These are phyloP conservation scores for Nicotiana tomentosiformis DNA, from an alignment of 257 asterid genomes.

Conservation along the genomic window DNA sequence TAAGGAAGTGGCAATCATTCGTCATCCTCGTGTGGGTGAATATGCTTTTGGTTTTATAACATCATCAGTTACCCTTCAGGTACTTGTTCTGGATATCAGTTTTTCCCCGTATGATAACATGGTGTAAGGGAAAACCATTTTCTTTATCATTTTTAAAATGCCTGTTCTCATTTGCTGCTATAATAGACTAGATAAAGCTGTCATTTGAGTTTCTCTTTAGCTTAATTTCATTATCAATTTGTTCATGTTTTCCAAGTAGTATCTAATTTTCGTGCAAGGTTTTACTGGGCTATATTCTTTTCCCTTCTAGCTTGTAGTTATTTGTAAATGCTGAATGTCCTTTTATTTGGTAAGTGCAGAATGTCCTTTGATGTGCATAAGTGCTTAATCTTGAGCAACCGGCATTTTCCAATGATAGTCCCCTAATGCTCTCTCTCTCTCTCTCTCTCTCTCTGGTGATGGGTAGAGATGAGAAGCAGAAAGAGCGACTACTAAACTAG, in stretches of 20 bases:
- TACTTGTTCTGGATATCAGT: conserved; percentile 17
- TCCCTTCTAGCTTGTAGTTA: neutral
- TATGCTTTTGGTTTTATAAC: conserved; percentile 94
- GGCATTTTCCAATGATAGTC: neutral
- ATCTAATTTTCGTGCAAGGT: neutral
- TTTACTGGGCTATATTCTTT: neutral
- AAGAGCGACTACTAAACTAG: neutral
- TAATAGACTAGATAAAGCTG: neutral
- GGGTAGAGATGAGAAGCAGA: neutral
- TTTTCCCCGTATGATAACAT: neutral
- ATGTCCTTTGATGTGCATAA: neutral
- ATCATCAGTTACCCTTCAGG: conserved; percentile 87
- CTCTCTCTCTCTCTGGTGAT: neutral
- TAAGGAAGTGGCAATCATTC: conserved; percentile 84
- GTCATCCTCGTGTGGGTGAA: conserved; percentile 92
- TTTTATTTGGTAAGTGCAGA: neutral
- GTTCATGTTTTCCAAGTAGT: neutral
- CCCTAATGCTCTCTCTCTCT: neutral
- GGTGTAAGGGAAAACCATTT: neutral
- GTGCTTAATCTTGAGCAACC: neutral
- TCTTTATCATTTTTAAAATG: neutral
- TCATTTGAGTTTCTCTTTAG: neutral
- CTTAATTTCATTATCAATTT: neutral
- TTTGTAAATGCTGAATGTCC: neutral
- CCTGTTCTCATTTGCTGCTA: neutral